A percentile compares a stretch with the other conserved stretches of the same genome.
Conservation (phyloP, 106 monocot species). For the Dendrobium catenatum region DNA sequence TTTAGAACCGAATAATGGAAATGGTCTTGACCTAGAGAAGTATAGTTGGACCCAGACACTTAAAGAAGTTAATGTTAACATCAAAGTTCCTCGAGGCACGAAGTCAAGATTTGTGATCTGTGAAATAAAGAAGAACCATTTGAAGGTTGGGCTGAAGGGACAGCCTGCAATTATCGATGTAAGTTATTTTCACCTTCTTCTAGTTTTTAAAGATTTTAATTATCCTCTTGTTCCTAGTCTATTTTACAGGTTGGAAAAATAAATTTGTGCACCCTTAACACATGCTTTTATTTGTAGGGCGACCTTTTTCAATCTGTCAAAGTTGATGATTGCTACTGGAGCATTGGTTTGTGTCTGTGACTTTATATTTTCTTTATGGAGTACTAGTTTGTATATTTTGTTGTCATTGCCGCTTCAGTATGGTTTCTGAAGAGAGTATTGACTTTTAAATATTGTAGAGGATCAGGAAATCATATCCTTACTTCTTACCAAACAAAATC, state of each 20-base stretch:
- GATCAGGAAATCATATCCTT: conserved; percentile 67
- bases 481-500: conserved; percentile 86
- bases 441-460: conserved; percentile 32
- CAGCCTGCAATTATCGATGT: conserved; percentile 82
- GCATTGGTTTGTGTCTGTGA: conserved; percentile 42
- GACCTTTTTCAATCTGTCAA: conserved; percentile 62
- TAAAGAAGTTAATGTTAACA: conserved; percentile 64
- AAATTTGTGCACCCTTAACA: background rate
- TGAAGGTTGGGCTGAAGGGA: conserved; percentile 89
- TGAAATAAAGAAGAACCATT: conserved; percentile 85
- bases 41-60: conserved; percentile 91
- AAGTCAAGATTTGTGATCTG: conserved; percentile 78
- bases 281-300: conserved; percentile 36
- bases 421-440: background rate
- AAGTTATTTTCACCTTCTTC: conserved; percentile 19
- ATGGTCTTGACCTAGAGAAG: conserved; percentile 86
- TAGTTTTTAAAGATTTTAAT: background rate
- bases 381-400: background rate
- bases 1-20: conserved; percentile 80
- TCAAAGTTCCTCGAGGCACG: conserved; percentile 71
- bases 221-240: background rate
- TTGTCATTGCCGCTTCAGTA: background rate
- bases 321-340: conserved; percentile 94
- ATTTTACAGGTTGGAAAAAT: background rate
- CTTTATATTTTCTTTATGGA: background rate